Conservation (phyloP, 1,139 yeast species). For the Suhomyces taliae region DNA sequence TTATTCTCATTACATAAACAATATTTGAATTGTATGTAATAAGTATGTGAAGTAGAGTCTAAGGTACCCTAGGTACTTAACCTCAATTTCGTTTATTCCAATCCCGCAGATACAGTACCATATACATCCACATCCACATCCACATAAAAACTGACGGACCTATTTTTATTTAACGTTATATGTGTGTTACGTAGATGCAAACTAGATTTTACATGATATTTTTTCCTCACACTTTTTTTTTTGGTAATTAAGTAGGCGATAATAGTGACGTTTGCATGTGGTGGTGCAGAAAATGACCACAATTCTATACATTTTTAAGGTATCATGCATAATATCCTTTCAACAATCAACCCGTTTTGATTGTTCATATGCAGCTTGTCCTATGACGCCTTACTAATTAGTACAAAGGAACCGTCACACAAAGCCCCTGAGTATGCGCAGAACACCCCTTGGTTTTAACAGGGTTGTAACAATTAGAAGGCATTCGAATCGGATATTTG, state of each 20-base stretch:
- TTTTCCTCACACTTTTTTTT: no score
- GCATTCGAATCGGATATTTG: neutral
- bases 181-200: no score
- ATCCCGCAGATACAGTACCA: no score
- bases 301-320: neutral
- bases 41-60: no score
- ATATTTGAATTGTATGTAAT: no score
- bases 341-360: constrained; percentile 1
- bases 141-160: no score
- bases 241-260: no score
- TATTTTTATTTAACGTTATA: no score
- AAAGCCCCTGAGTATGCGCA: constrained; percentile 1
- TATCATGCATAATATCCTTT: neutral
- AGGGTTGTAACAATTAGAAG: neutral
- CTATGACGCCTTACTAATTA: neutral
- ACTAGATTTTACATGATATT: neutral
- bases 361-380: neutral
- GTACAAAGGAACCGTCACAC: neutral
- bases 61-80: no score
- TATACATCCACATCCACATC: no score
- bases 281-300: neutral
- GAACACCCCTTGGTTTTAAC: neutral
- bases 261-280: neutral
- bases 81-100: no score
- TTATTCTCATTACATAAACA: no score